Conservation (phyloP, 2,329 filamentous ascomycete genomes). For the Exophiala dermatitidis region DNA sequence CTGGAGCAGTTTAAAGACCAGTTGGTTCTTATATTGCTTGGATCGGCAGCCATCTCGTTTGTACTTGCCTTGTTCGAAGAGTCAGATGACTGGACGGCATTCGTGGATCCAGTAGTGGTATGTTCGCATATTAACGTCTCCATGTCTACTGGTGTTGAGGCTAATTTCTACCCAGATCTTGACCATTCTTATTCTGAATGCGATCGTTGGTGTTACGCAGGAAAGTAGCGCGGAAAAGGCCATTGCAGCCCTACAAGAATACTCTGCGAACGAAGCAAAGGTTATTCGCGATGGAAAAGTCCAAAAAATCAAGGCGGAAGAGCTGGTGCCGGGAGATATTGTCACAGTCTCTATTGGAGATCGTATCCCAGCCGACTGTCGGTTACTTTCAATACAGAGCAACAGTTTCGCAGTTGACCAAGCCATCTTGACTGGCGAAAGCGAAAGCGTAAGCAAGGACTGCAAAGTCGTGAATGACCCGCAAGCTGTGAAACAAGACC, state of each 20-base stretch:
- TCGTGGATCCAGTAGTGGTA: slow-evolving; percentile 92
- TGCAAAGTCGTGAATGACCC: slow-evolving; percentile 61
- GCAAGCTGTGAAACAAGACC: slow-evolving; percentile 91
- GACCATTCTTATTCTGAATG: slow-evolving; percentile 92
- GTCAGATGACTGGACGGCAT: slow-evolving; percentile 89
- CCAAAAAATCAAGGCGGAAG: slow-evolving; percentile 85
- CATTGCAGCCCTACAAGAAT: slow-evolving; percentile 95
- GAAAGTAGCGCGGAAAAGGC: slow-evolving; percentile 98
- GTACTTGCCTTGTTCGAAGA: slow-evolving; percentile 88
- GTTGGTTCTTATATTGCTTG: slow-evolving; percentile 88
- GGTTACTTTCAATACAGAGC: slow-evolving; percentile 82
- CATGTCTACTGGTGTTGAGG: neutral
- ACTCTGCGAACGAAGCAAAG: slow-evolving; percentile 96
- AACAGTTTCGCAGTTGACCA: slow-evolving; percentile 97
- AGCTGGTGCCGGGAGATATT: slow-evolving; percentile 90
- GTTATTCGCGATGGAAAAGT: slow-evolving; percentile 78
- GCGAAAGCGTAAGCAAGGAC: slow-evolving; percentile 91
- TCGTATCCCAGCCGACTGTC: slow-evolving; percentile 89
- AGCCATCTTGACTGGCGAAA: slow-evolving; percentile 93
- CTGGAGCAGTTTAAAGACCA: slow-evolving; percentile 99
- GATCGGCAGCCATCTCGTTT: slow-evolving; percentile 88
- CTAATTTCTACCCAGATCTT: slow-evolving; percentile 58
- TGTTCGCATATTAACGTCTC: slow-evolving; percentile 36
- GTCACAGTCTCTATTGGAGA: slow-evolving; percentile 83
- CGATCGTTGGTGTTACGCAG: slow-evolving; percentile 94